These are phyloP conservation scores for Bruguiera gymnorhiza DNA, from an alignment of 345 rosid genomes.

Conservation along the genomic window DNA sequence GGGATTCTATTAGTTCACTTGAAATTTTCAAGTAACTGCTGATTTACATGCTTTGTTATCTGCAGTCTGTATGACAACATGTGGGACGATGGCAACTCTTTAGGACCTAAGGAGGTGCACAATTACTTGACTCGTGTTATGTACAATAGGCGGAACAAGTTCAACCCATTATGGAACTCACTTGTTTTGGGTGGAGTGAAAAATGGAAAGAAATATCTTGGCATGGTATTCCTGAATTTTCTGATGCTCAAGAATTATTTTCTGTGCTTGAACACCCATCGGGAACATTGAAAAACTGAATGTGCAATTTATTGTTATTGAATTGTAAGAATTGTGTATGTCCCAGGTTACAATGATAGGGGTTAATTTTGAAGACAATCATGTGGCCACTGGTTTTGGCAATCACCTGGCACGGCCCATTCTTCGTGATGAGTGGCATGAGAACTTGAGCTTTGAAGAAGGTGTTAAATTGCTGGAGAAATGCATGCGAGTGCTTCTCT, in stretches of 20 bases:
- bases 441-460: slow-evolving; percentile 82
- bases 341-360: slow-evolving; percentile 88
- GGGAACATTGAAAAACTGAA: background rate
- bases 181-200: slow-evolving; percentile 96
- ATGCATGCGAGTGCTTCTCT: slow-evolving; percentile 94
- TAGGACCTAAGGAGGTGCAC: slow-evolving; percentile 99
- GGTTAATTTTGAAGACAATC: slow-evolving; percentile 84
- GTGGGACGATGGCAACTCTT: slow-evolving; percentile 99
- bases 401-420: slow-evolving; percentile 96
- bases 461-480: slow-evolving; percentile 90
- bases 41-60: slow-evolving; percentile 16
- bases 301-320: background rate
- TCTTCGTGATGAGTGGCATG: slow-evolving; percentile 94
- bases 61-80: slow-evolving; percentile 88
- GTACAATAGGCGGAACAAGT: slow-evolving; percentile 97
- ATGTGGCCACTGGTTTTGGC: slow-evolving; percentile 95
- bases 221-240: slow-evolving; percentile 51
- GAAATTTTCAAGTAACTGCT: slow-evolving; percentile 7
- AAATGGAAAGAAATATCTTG: slow-evolving; percentile 90
- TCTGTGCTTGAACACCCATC: background rate
- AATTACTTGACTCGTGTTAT: slow-evolving; percentile 85
- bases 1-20: background rate
- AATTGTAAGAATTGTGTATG: background rate
- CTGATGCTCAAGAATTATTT: background rate
- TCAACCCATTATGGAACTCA: slow-evolving; percentile 93